A percentile compares a stretch with the other conserved stretches of the same genome.
Evolutionary conservation across 768 basidiomycete species (phyloP).

Genomic region (Tremella fuciformis): DNA sequence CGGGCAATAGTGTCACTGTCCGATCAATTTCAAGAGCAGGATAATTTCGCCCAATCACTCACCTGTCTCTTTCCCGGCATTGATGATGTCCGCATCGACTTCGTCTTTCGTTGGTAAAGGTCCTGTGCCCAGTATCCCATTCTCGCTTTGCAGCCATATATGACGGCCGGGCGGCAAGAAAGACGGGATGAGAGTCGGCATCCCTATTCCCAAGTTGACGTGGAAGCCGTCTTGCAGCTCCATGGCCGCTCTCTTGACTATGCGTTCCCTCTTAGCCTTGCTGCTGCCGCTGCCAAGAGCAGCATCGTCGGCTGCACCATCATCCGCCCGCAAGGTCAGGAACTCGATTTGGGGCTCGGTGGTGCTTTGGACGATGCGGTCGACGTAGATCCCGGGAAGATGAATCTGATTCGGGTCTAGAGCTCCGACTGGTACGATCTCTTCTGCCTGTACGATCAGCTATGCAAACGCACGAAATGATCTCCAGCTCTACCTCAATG

Average conservation of each 20-base stretch:
- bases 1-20: constrained; percentile 77
- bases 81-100: constrained; percentile 48
- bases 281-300: constrained; percentile 14
- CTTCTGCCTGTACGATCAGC: constrained; percentile 26
- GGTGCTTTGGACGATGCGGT: constrained; percentile 31
- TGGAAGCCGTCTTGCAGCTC: constrained; percentile 40
- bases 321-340: constrained; percentile 25
- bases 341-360: constrained; percentile 27
- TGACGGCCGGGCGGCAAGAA: constrained; percentile 47
- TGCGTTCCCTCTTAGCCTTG: not conserved
- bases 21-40: too few species aligned
- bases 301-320: constrained; percentile 12
- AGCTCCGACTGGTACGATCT: constrained; percentile 31
- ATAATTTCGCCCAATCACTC: not conserved
- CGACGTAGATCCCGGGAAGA: constrained; percentile 37
- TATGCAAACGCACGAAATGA: not conserved
- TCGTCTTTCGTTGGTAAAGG: constrained; percentile 49
- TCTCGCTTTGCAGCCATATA: constrained; percentile 52
- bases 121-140: constrained; percentile 52
- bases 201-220: constrained; percentile 52
- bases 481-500: constrained; percentile 23
- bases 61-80: constrained; percentile 33
- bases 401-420: constrained; percentile 29
- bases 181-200: constrained; percentile 48
- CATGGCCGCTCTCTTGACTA: constrained; percentile 18